Base-by-base conservation (phyloP, 164 flowering plant genomes). In the Annona cherimola region DNA sequence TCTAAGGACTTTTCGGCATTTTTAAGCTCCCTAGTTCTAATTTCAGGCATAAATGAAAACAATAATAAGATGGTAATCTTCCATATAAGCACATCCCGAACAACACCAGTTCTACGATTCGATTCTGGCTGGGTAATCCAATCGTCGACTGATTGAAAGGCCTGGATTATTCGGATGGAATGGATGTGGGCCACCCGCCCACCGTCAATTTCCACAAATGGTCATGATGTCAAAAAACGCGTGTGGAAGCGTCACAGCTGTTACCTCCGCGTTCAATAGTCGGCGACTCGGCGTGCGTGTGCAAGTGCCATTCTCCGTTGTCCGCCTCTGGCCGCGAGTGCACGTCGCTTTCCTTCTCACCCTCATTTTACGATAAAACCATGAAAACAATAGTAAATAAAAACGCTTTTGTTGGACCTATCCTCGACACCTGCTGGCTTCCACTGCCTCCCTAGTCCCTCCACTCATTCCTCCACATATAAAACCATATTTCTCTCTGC, bases 261-360 rank as follows among this genome's bases (percentile, higher is more conserved):
- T 66, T 59, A 54, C 19, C 41, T 65, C 67, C 67, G 74, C 67
- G 59, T 63, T 64, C 45, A 40, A 72, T 16, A 71, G 74, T 76
- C 78, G 74, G 74, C 71, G 71, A 71, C 57, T 67, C 4, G 35
- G 35, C 35, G 35, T 1, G 35, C 1, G 35, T 26, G 35, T 1
- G 35, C 41, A 44, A 39, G 2, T 46, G 57, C 0, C 45, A n/a
- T 61, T 70, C 43, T 55, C 5, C 4, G 65, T 54, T 54, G 69
- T 60, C 54, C 46, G 35, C 72, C 79, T 75, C 78, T 76, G 42
- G 19, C 26, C 16, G 57, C 68, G 61, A 77, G 63, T 69, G 73
- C 63, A 19, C 11, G 66, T 76, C 72, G 42, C 68, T 76, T 65
- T 73, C 76, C 62, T 46, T 4, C 45, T 40, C 45, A 20, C 64